Conservation (phyloP, 805 yeast genomes). For the Lipomyces chichibuensis region DNA sequence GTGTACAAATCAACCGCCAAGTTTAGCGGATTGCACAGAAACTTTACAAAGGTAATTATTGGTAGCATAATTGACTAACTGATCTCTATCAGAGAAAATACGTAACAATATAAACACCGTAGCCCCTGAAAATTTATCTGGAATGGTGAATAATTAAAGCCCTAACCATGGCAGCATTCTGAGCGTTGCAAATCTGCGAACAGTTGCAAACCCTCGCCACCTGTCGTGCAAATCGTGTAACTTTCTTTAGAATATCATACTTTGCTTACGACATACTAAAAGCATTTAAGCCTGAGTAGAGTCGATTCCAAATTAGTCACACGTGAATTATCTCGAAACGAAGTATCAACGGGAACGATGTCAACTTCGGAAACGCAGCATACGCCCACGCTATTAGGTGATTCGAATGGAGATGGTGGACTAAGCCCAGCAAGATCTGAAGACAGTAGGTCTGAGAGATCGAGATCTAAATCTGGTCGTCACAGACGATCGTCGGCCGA, state of each 20-base stretch:
- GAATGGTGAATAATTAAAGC: too few species aligned
- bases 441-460: slow-evolving; percentile 14
- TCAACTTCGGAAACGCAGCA: background rate
- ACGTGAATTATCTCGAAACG: background rate
- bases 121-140: too few species aligned
- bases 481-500: slow-evolving; percentile 18
- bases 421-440: slow-evolving; percentile 8
- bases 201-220: background rate
- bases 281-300: background rate
- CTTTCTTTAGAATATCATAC: background rate
- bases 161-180: too few species aligned
- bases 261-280: background rate
- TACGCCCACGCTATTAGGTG: background rate
- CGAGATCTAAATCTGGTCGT: slow-evolving; percentile 19
- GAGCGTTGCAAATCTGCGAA: background rate
- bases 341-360: background rate
- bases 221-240: background rate
- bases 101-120: too few species aligned
- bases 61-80: too few species aligned
- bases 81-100: too few species aligned
- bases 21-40: too few species aligned
- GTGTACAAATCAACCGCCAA: too few species aligned
- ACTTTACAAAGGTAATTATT: too few species aligned
- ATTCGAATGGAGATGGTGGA: slow-evolving; percentile 1
- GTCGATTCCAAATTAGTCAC: background rate